Base-by-base conservation (phyloP, 2,329 filamentous ascomycete species). In the Hymenoscyphus albidus region DNA sequence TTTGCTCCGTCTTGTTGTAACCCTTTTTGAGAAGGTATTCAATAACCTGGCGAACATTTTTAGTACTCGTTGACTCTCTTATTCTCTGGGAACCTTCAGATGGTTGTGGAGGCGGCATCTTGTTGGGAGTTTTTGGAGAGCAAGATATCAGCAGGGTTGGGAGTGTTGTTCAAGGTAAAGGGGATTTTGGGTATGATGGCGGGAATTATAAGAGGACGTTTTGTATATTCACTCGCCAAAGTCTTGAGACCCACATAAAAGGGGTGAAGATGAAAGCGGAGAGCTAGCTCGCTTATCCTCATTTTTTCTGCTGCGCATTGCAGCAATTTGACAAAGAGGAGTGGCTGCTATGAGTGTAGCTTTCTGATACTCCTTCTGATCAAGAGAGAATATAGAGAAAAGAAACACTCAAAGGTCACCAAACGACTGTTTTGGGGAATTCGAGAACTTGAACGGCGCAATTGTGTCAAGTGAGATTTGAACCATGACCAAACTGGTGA, bases 1-100 rank as follows among this genome's bases (percentile, higher is more conserved):
- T 91, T 22, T 94, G 91, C 77, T 99, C 95, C 0, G 95, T 98
- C 31, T 90, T 85, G 62, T 88, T 93, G 77, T 97, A 99, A 0
- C 95, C 95, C 70, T 97, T 93, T 77, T 99, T 99, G 2, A 93
- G 86, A 0, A 99, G 83, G 76, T 99, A 99, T 72, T 99, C 95
- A 9, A 97, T 93, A 3, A 99, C 88, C 88, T 90, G 35, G 35
- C 35, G 6, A 35, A 35, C 35, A 35, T 35, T 35, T 35, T 35
- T 35, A 35, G 35, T 35, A 35, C 35, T 35, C 9, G 35, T 35
- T 35, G 35, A 35, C 35, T 35, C 4, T 35, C 35, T 10, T 7
- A 10, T 10, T 35, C 35, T 35, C 35, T 35, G 35, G 6, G 35
- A 10, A 35, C 9, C 35, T 35, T 35, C 9, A 10, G 5, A 35